These are phyloP conservation scores for Trichoderma gamsii DNA, from an alignment of 495 filamentous ascomycete genomes.

Conservation along the genomic window DNA sequence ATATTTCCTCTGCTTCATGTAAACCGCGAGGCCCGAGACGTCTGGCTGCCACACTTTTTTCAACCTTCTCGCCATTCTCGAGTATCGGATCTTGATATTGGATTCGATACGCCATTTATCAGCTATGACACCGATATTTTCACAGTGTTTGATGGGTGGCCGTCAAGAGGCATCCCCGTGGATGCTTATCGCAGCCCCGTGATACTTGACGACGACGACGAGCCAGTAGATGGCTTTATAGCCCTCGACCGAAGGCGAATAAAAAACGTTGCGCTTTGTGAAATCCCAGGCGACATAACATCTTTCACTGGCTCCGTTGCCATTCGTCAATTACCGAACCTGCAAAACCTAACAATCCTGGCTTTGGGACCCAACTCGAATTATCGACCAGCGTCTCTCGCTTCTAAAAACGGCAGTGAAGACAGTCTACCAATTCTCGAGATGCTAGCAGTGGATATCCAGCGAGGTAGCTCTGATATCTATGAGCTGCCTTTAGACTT, in stretches of 20 bases:
- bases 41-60: background rate
- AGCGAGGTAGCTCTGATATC: background rate
- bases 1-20: background rate
- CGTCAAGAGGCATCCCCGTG: background rate
- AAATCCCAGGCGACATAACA: background rate
- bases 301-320: background rate
- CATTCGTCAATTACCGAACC: background rate
- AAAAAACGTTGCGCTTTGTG: background rate
- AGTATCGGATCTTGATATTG: background rate
- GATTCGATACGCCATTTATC: background rate
- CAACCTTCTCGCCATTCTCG: background rate
- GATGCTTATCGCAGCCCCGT: background rate
- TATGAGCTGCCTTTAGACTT: background rate
- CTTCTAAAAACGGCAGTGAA: background rate
- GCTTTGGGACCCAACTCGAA: background rate
- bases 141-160: background rate
- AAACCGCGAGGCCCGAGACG: background rate
- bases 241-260: constrained; percentile 1
- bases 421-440: background rate
- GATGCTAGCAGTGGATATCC: background rate
- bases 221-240: background rate
- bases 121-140: constrained; percentile 2
- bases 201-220: background rate
- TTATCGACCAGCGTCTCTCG: background rate
- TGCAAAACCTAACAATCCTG: background rate